Conservation (phyloP, 805 yeast genomes). For the Candida stauntonica region DNA sequence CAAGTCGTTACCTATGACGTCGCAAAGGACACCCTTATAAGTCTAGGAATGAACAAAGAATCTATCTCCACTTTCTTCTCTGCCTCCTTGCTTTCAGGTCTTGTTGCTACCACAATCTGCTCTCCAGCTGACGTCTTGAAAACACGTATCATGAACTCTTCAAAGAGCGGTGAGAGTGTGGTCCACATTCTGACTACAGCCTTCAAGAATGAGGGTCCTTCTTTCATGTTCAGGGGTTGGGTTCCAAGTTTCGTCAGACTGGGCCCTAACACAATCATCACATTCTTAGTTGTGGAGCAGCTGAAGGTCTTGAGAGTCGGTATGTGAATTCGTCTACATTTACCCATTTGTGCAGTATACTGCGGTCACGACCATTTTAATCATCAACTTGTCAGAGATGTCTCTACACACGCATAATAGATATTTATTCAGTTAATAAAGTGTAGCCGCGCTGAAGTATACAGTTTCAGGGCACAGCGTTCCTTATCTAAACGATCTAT, state of each 20-base stretch:
- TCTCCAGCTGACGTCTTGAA: slow-evolving; percentile 91
- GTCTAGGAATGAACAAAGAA: slow-evolving; percentile 49
- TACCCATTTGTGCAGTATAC: no score
- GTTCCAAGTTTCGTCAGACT: slow-evolving; percentile 79
- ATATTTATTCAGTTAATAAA: no score
- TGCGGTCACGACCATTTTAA: no score
- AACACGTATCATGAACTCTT: slow-evolving; percentile 78
- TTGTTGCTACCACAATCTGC: slow-evolving; percentile 87
- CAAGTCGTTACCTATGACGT: slow-evolving; percentile 87
- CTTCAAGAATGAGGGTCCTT: slow-evolving; percentile 63
- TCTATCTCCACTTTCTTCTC: slow-evolving; percentile 70
- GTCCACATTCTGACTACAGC: slow-evolving; percentile 48
- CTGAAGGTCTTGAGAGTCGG: slow-evolving; percentile 51
- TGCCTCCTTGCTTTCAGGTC: slow-evolving; percentile 76
- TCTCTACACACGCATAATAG: no score
- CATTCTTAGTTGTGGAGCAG: slow-evolving; percentile 65
- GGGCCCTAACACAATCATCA: slow-evolving; percentile 77
- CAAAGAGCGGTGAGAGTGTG: slow-evolving; percentile 41
- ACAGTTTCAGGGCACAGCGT: background rate
- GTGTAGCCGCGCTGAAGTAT: no score
- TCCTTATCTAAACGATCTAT: slow-evolving; percentile 14
- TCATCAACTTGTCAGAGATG: no score
- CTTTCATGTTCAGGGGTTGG: slow-evolving; percentile 90
- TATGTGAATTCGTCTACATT: slow-evolving; percentile 27
- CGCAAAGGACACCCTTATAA: slow-evolving; percentile 58